A percentile compares a stretch with the other conserved stretches of the same genome.
Conservation (phyloP, 768 basidiomycete species). For the Lentinus brumalis region DNA sequence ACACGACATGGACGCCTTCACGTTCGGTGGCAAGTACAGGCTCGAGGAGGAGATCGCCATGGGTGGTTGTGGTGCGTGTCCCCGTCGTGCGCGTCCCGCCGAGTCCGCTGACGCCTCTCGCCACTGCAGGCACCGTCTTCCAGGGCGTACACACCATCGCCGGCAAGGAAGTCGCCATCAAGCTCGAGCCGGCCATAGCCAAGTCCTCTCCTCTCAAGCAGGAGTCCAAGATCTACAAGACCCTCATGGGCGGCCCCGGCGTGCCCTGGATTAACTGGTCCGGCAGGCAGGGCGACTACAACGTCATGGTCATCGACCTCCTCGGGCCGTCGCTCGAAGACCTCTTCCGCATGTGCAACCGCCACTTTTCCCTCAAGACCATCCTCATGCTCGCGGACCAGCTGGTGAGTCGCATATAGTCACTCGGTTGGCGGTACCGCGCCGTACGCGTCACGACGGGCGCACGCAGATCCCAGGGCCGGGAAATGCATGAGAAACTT, state of each 20-base stretch:
- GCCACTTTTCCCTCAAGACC: constrained; percentile 92
- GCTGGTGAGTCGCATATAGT: constrained; percentile 56
- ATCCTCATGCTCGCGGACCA: constrained; percentile 94
- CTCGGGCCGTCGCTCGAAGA: constrained; percentile 89
- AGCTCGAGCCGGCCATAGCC: constrained; percentile 67
- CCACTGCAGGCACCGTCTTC: constrained; percentile 65
- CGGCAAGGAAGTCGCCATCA: constrained; percentile 84
- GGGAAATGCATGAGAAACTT: no score
- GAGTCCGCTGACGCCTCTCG: not conserved
- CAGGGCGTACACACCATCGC: constrained; percentile 79
- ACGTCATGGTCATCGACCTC: constrained; percentile 97
- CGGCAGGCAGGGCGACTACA: constrained; percentile 90
- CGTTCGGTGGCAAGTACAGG: constrained; percentile 76
- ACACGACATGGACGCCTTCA: constrained; percentile 34
- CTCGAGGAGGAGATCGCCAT: constrained; percentile 80
- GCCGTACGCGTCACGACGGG: no score
- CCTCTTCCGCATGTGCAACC: constrained; percentile 86
- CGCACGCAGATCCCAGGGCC: no score
- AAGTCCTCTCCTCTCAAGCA: constrained; percentile 72
- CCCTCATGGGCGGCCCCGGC: constrained; percentile 84
- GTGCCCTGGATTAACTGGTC: constrained; percentile 94
- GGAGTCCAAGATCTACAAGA: constrained; percentile 91
- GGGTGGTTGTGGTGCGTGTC: constrained; percentile 68
- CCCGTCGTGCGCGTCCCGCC: not conserved
- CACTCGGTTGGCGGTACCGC: no score